Percentiles rank a stretch among this genome's conserved stretches.
Conservation (phyloP, 2,329 filamentous ascomycete species). For the Coniochaeta sp. region DNA sequence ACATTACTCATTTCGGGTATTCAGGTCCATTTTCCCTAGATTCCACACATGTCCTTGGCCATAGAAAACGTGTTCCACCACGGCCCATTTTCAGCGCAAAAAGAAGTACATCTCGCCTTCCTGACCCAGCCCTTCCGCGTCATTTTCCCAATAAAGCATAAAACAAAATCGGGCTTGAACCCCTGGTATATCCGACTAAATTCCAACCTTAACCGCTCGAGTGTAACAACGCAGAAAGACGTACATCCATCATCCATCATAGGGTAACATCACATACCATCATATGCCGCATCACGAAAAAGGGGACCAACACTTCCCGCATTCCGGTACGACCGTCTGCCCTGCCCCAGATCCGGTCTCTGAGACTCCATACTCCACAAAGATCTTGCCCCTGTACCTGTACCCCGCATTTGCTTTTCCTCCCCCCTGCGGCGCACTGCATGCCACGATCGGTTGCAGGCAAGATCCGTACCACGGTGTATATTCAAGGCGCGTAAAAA, state of each 20-base stretch:
- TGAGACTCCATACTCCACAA: neutral
- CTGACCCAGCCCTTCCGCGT: neutral
- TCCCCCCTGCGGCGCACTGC: neutral
- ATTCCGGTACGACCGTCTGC: neutral
- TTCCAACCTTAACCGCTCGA: neutral
- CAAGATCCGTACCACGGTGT: neutral
- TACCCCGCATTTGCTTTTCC: neutral
- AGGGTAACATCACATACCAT: neutral
- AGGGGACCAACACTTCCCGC: neutral
- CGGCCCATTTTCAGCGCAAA: neutral
- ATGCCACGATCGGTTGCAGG: neutral
- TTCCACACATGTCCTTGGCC: neutral
- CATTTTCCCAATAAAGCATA: neutral
- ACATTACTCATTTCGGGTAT: slow-evolving; percentile 7
- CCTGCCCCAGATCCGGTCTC: neutral
- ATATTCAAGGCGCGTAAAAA: neutral
- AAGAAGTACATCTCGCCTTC: neutral
- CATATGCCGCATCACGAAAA: neutral
- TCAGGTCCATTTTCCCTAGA: neutral
- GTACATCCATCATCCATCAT: slow-evolving; percentile 1
- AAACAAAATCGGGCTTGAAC: neutral
- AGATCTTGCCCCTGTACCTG: neutral
- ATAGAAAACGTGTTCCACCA: neutral
- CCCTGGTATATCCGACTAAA: slow-evolving; percentile 1
- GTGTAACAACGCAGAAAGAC: neutral